Base-by-base conservation (phyloP, 345 rosid genomes). In the Salix brachista region DNA sequence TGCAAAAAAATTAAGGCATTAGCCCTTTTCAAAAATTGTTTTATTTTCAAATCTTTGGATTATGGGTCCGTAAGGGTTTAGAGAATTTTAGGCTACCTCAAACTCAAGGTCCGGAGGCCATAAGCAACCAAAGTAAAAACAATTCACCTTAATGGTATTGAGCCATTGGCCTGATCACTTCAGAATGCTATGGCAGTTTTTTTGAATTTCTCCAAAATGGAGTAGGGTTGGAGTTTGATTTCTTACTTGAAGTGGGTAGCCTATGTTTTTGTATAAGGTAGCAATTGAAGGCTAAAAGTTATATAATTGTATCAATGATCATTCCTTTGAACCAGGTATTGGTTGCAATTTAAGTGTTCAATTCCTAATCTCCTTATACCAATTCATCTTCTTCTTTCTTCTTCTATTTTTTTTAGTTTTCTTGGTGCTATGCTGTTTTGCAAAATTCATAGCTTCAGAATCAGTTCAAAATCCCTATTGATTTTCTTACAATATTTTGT, bases 401-500 rank as follows among this genome's bases (percentile, higher is more conserved):
- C 0, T 36, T 36, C 37, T 32, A 32, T 32, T 44, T 11, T 30
- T 68, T 75, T 9, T 23, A 58, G 16, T 48, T 30, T 62, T 64
- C n/a, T 41, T 34, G 30, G 72, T 62, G 34, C 50, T 4, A 42
- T 54, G 6, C 23, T 79, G 52, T 42, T 46, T 34, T 28, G 34
- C 28, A 58, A 23, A n/a, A 56, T 58, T 58, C 25, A 58, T 58
- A 58, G 28, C 64, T 23, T 58, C 28, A 46, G 18, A 46, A 46
- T 46, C 52, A 23, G 64, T 58, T 58, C 26, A 58, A n/a, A 56
- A 58, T 58, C 64, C 28, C 64, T 11, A 58, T 58, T 58, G 62
- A 58, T 58, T 58, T 58, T 58, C 64, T 58, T 23, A 58, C 28
- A 58, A 23, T 58, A 58, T 65, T 82, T 67, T 86, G 37, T 77